phyloP scores from a whole-genome alignment of 2,329 filamentous ascomycete genomes.

The Colletotrichum sp. region DNA sequence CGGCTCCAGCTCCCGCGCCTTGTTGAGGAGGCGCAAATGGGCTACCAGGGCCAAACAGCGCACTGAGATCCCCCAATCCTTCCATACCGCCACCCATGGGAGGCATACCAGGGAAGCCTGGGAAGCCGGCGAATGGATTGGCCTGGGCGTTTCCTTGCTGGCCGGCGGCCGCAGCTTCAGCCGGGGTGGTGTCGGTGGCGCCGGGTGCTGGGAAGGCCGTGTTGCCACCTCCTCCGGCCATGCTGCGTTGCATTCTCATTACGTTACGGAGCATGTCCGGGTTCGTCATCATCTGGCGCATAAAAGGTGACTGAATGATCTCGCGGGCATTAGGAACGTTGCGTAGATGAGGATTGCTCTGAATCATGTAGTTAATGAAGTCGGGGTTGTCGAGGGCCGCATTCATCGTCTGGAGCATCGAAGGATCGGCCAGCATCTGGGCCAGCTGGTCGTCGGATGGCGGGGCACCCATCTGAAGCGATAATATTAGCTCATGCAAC shows the following conservation, averaged over 20 bases:
- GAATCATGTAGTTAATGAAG: conserved; percentile 93
- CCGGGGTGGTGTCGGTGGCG: conserved; percentile 82
- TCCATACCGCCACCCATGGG: conserved; percentile 20
- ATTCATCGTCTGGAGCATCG: conserved; percentile 86
- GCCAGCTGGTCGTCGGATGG: conserved; percentile 81
- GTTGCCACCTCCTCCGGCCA: conserved; percentile 56
- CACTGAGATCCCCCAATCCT: conserved; percentile 25
- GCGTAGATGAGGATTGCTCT: conserved; percentile 83
- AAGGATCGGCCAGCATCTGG: conserved; percentile 86
- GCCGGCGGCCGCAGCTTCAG: conserved; percentile 42
- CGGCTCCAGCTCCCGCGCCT: conserved; percentile 16
- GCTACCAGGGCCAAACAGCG: conserved; percentile 31
- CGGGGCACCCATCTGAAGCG: conserved; percentile 82
- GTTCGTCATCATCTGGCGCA: conserved; percentile 92
- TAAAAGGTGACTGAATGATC: conserved; percentile 86
- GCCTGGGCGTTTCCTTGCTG: conserved; percentile 27
- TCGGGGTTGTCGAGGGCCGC: conserved; percentile 95
- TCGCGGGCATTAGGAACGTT: conserved; percentile 78
- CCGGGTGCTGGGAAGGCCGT: conserved; percentile 87
- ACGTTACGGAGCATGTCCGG: conserved; percentile 84
- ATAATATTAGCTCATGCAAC: conserved; percentile 24
- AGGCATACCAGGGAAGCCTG: conserved; percentile 8
- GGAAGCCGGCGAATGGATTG: conserved; percentile 49
- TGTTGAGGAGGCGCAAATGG: conserved; percentile 19
- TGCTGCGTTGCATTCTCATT: conserved; percentile 79